Evolutionary conservation across 2,329 filamentous ascomycete species (phyloP).

Genomic region (Xylaria sp.): DNA sequence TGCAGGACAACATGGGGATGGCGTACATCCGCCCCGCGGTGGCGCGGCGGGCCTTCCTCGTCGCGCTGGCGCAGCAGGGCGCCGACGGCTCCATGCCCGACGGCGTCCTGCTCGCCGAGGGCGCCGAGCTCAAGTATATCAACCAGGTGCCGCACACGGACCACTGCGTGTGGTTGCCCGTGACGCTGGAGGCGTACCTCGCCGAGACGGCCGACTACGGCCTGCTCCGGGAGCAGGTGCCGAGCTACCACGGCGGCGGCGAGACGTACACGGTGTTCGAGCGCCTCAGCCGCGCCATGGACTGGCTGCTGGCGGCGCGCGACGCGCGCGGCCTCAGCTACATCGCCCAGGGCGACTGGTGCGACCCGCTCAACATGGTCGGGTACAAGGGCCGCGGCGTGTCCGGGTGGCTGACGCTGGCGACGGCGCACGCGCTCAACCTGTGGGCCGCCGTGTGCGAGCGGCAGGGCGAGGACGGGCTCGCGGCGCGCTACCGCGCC

Average conservation of each 20-base stretch:
- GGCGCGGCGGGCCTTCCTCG: conserved; percentile 52
- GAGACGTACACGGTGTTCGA: conserved; percentile 55
- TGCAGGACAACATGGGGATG: conserved; percentile 66
- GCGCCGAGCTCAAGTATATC: conserved; percentile 62
- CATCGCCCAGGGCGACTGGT: conserved; percentile 63
- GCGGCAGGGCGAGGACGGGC: conserved; percentile 42
- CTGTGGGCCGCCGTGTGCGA: conserved; percentile 58
- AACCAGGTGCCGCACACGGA: conserved; percentile 64
- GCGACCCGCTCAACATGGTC: conserved; percentile 66
- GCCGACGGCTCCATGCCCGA: conserved; percentile 60
- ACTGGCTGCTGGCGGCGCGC: conserved; percentile 55
- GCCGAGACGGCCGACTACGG: conserved; percentile 57
- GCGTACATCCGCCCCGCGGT: conserved; percentile 56
- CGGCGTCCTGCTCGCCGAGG: conserved; percentile 56
- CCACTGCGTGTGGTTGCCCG: conserved; percentile 61
- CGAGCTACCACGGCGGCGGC: conserved; percentile 48
- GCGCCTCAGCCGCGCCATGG: conserved; percentile 58
- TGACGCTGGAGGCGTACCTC: conserved; percentile 58
- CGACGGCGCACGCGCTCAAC: conserved; percentile 55
- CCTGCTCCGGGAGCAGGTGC: conserved; percentile 49
- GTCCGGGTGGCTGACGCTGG: conserved; percentile 61
- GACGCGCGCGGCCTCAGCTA: conserved; percentile 58
- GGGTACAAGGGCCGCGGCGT: conserved; percentile 60
- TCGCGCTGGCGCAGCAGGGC: conserved; percentile 56
- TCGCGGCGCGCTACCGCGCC: conserved; percentile 48